Base-by-base conservation (phyloP, 306 rosid species). In the Cucurbita argyrosperma region DNA sequence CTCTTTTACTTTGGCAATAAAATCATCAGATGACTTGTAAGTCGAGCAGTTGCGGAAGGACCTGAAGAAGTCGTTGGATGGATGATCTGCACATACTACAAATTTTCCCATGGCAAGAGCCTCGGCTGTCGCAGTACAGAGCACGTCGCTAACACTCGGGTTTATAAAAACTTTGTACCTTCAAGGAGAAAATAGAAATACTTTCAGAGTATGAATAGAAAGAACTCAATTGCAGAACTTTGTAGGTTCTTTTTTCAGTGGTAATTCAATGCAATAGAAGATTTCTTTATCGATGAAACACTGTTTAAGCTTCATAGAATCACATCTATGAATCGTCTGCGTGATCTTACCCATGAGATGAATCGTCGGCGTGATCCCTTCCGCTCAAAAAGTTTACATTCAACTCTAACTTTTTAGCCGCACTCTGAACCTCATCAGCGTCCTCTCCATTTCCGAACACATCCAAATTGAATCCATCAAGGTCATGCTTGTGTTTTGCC, bases 51-150 rank as follows among this genome's bases (percentile, higher is more conserved):
- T 94, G 75, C 97, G 97, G 76, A 94, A 94, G 16, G 99, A 86
- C 69, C 80, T 83, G 84, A 94, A 94, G 85, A 91, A 94, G 80
- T 91, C 89, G 23, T 94, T 91, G 70, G 99, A 94, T 10, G 99
- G 99, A 76, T 91, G 97, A 72, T 94, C 92, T 6, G 96, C 99
- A 71, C 99, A 94, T 68, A 94, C 79, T 72, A 94, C 97, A 83
- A 94, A 91, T 82, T 94, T 94, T 23, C 99, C 99, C 99, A 94
- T 91, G 50, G 97, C 97, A 82, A 94, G 99, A 10, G 99, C 99
- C 84, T 94, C 99, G 1, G 99, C 97, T 15, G 99, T 91, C 52
- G 99, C 99, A 0, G 99, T 94, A 80, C 99, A 90, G 56, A 94
- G 91, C 76, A 91, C 99, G 52, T 94, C 99, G 39, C 99, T 91